phyloP scores from a whole-genome alignment of 2,329 filamentous ascomycete genomes.

The Trichoderma atroviride region DNA sequence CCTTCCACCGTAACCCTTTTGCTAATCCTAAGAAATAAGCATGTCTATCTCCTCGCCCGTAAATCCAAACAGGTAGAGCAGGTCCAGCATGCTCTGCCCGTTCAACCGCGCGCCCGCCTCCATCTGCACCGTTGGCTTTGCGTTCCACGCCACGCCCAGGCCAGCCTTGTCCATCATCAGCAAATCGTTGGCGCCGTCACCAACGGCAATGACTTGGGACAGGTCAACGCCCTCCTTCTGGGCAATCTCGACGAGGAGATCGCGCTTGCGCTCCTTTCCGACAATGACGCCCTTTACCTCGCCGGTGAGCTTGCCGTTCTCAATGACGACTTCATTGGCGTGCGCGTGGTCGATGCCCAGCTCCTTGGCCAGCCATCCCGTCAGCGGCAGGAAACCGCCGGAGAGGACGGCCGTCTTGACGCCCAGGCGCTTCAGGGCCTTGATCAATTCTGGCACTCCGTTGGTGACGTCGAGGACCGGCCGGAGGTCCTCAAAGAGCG shows the following conservation, averaged over 20 bases:
- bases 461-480: conserved; percentile 77
- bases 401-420: conserved; percentile 89
- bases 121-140: conserved; percentile 80
- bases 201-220: conserved; percentile 71
- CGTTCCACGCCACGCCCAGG: conserved; percentile 80
- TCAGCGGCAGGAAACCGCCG: conserved; percentile 88
- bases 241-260: conserved; percentile 72
- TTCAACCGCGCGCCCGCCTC: conserved; percentile 75
- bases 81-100: conserved; percentile 67
- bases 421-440: conserved; percentile 73
- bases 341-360: conserved; percentile 85
- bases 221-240: conserved; percentile 65
- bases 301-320: conserved; percentile 65
- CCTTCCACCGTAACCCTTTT: background rate
- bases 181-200: conserved; percentile 82
- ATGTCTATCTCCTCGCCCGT: conserved; percentile 59
- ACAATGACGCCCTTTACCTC: conserved; percentile 74
- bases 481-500: conserved; percentile 78
- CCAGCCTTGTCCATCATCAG: conserved; percentile 77
- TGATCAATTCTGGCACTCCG: conserved; percentile 75
- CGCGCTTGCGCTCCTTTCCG: conserved; percentile 73
- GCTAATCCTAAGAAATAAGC: conserved; percentile 29
- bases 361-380: conserved; percentile 78
- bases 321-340: conserved; percentile 78
- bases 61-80: conserved; percentile 75